Percentiles rank a stretch among this genome's conserved stretches.
phyloP scores from a whole-genome alignment of 352 stramenopile species.

The Phytophthora hybrid region DNA sequence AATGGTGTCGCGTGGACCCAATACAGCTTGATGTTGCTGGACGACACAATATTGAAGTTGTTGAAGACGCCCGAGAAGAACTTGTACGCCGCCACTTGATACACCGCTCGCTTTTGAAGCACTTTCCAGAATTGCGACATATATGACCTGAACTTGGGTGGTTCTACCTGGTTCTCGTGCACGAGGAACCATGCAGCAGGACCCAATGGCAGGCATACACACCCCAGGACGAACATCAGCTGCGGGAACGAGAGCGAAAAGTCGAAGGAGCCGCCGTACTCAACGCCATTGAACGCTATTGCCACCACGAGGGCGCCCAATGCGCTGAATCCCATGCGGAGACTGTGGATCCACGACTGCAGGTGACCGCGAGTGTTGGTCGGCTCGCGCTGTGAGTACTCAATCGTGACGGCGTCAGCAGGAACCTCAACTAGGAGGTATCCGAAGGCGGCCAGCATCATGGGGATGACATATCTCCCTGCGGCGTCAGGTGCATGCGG shows the following conservation, averaged over 20 bases:
- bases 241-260: conserved; percentile 57
- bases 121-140: conserved; percentile 57
- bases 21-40: conserved; percentile 57
- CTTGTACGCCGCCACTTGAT: conserved; percentile 62
- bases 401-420: conserved; percentile 65
- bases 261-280: conserved; percentile 54
- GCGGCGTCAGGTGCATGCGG: conserved; percentile 33
- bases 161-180: conserved; percentile 38
- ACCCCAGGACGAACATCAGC: conserved; percentile 49
- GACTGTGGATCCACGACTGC: conserved; percentile 18
- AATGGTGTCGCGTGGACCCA: conserved; percentile 66
- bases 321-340: conserved; percentile 26
- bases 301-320: conserved; percentile 38
- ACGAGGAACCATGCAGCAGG: conserved; percentile 54
- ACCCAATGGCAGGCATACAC: conserved; percentile 41
- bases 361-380: conserved; percentile 51
- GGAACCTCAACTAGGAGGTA: conserved; percentile 65
- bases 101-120: conserved; percentile 52
- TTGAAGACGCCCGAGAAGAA: conserved; percentile 72
- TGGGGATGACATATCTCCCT: conserved; percentile 57
- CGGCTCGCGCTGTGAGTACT: conserved; percentile 62
- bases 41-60: conserved; percentile 63
- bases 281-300: conserved; percentile 58
- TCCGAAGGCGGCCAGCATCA: conserved; percentile 68
- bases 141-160: conserved; percentile 35